A percentile compares a stretch with the other conserved stretches of the same genome.
phyloP scores from a whole-genome alignment of 768 basidiomycete species.

The Gyrodon lividus region DNA sequence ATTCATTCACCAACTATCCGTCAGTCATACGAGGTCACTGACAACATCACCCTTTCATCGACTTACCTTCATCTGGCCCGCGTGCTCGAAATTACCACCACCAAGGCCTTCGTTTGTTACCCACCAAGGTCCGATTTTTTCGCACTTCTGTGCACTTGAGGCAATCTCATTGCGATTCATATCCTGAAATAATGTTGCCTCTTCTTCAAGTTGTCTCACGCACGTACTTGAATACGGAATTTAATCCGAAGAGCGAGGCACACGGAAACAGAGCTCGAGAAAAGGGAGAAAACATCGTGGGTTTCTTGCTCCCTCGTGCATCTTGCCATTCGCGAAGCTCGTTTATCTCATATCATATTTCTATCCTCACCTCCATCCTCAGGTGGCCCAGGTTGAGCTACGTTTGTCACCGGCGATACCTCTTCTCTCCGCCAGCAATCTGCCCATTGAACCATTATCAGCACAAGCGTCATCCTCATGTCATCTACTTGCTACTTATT shows the following conservation, averaged over 20 bases:
- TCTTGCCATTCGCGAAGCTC: conserved; percentile 2
- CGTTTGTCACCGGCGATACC: not conserved
- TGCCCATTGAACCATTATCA: not conserved
- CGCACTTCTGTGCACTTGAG: conserved; percentile 9
- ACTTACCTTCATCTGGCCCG: too few relatives aligned
- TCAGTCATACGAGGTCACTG: too few relatives aligned
- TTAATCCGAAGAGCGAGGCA: conserved; percentile 14
- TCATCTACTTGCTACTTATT: not conserved
- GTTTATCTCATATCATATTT: not conserved
- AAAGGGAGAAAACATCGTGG: conserved; percentile 18
- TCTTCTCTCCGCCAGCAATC: not conserved
- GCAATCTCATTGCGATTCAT: conserved; percentile 2
- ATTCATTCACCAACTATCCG: too few relatives aligned
- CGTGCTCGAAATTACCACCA: too few relatives aligned
- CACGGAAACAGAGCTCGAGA: conserved; percentile 7
- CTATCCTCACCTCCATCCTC: not conserved
- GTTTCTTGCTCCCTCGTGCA: conserved; percentile 2
- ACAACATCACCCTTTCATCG: too few relatives aligned
- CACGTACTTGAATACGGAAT: conserved; percentile 1
- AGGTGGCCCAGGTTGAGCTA: not conserved
- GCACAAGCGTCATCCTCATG: conserved; percentile 4
- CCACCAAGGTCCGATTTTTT: conserved; percentile 19
- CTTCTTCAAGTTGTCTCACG: conserved; percentile 12
- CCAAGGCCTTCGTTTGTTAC: too few relatives aligned
- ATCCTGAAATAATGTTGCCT: conserved; percentile 1